Evolutionary conservation across 129 eudicot species (phyloP), one percentile per base, ranked within the genome.

Genomic region (Ambrosia trifida): DNA sequence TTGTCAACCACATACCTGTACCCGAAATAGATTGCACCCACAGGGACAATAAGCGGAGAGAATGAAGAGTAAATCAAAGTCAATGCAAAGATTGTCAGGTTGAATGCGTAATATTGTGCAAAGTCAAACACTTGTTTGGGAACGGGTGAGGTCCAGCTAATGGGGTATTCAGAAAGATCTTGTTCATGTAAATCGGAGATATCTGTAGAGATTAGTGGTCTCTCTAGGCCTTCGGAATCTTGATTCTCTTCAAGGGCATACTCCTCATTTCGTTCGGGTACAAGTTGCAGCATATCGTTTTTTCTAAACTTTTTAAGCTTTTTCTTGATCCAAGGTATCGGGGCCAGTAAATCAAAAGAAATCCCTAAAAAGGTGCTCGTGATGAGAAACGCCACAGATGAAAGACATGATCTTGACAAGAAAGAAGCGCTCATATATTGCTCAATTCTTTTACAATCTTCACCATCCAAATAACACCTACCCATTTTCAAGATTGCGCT

Each of bases 91-190:
- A 95, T 90, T 9, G 99, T 95, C 73, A 95, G 82, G 72, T 95
- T 90, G 84, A 95, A 95, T 1, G 99, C 99, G 72, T 95, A 89
- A 35, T 95, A 95, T 68, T 90, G 97, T 31, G 99, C 99, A 78
- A 95, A 95, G 80, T 95, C 99, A 72, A 95, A 95, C 3, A 82
- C 77, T 68, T 90, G 99, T 73, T 95, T 90, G 5, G 99, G 99
- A 3, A 88, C 93, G 0, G 99, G 99, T 67, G 99, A 90, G 51
- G 99, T 90, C 79, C 95, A 79, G 80, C 97, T 90, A 66, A 90
- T 83, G 3, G 99, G 99, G 69, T 95, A 90, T 19, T 88, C 96
- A 17, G 97, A 85, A 59, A 95, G 83, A 84, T 81, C 87, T 9
- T 84, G 84, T 5, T 89, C 96, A 2, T 87, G 88, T 18, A 80